Base-by-base conservation (phyloP, 805 yeast species). In the Candida maris region DNA sequence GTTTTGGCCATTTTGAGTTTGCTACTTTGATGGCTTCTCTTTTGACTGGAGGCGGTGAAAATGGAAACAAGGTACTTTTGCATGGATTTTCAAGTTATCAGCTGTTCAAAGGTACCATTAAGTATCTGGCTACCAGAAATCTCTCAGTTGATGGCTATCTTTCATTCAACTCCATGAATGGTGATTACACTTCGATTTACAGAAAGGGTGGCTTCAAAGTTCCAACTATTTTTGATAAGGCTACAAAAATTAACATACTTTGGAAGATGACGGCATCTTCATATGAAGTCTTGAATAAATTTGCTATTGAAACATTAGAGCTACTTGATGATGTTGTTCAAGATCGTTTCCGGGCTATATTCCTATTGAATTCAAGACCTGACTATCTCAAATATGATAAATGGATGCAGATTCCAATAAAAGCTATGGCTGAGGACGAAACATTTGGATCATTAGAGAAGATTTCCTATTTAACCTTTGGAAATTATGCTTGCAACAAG, bases 61-160 rank as follows among this genome's bases (percentile, higher is more conserved):
- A 69, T 46, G 93, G 94, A 10, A 82, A 81, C 51, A 83, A 79
- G 51, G 80, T 87, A 17, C 67, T 93, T 37, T 60, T 88, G 25
- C 82, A 81, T 49, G 98, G 97, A 1, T 91, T 84, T 59, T 87
- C 96, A 3, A 82, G 94, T 16, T 93, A 88, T 57, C 98, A 93
- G 64, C 66, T 93, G 34, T 93, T 93, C 68, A 89, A 86, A 57
- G 96, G 95, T 56, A 79, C 85, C 2, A 70, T 93, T 38, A 78
- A 79, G 50, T 89, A 83, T 54, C 56, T 91, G 42, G 94, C 96
- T 3, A 75, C 85, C 3, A 79, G 81, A 70, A 95, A 88, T 58
- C 61, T 89, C 32, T 65, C 73, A 36, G 53, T 66, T 7, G 58
- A 61, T 15, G 93, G 91, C 1, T 79, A 83, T 51, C 61, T 85